Evolutionary conservation across 768 basidiomycete species (phyloP), one percentile per base, ranked within the genome.

Genomic region (Lentinula sp.): DNA sequence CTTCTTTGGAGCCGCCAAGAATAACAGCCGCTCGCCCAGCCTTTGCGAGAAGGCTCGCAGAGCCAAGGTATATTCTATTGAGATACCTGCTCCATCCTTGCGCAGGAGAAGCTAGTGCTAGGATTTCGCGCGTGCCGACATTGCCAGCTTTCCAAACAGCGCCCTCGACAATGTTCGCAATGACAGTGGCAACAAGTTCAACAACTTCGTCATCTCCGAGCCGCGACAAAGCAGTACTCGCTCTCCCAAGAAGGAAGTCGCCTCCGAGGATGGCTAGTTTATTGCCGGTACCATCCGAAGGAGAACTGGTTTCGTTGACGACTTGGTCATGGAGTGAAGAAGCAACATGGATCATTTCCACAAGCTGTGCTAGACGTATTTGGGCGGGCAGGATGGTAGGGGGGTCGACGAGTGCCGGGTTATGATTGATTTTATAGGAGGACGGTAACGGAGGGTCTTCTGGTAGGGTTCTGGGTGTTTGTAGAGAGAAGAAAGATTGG

Each of bases 341-440:
- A 28, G 97, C 95, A 63, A 98, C 90, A 70, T 98, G 94, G 52
- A 99, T 91, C 94, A 98, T 97, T 72, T 99, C 97, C 57, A 93
- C 87, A 48, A 99, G 95, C 68, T 96, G 94, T 4, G 95, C 96
- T 37, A 99, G 85, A 35, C 95, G 88, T 35, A 89, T 76, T 73
- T 99, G 97, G 1, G 94, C 88, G 15, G 96, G 93, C 6, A 99
- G 83, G 49, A 91, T 79, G 57, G 67, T 73, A 61, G 75, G 72
- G 36, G 73, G 77, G 15, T 68, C 69, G 43, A 67, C 64, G 52
- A 76, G 68, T 46, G 66, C 57, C 59, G 69, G 63, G 15, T 64
- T 55, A 36, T 10, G 16, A 18, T 28, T 32, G n/a, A 18, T 37
- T 28, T 33, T 49, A 41, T 39, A 45, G 58, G 58, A 52, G 15